Evolutionary conservation across 306 rosid species (phyloP).

Genomic region (Cucumis hystrix): DNA sequence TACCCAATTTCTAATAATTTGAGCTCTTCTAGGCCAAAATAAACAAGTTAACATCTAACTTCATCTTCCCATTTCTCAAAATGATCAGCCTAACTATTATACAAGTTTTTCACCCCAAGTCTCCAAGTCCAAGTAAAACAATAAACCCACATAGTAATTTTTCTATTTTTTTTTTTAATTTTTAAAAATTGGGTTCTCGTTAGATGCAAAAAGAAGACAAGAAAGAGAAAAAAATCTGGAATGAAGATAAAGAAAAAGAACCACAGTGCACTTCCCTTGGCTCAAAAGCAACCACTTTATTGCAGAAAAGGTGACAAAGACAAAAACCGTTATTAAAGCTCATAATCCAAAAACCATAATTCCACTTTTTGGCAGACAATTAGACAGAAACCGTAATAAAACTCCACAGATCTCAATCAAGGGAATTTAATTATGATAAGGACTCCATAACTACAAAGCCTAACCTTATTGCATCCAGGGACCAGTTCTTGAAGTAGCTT

Average conservation of each 20-base stretch:
- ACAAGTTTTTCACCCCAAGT: neutral
- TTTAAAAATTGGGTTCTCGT: neutral
- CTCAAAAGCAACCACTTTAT: conserved; percentile 40
- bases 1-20: neutral
- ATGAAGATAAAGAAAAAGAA: conserved; percentile 6
- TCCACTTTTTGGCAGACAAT: conserved; percentile 46
- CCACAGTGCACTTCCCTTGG: conserved; percentile 32
- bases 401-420: conserved; percentile 21
- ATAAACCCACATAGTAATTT: conserved; percentile 2
- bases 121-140: neutral
- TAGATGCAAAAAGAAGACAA: neutral
- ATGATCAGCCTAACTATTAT: neutral
- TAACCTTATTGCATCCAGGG: conserved; percentile 96
- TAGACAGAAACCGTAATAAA: conserved; percentile 18
- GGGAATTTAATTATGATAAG: conserved; percentile 16
- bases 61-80: neutral
- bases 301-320: conserved; percentile 39
- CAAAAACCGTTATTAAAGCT: conserved; percentile 28
- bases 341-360: conserved; percentile 22
- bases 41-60: neutral
- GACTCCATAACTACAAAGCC: conserved; percentile 20
- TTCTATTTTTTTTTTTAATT: neutral
- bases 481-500: conserved; percentile 92
- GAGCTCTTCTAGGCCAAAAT: neutral
- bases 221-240: neutral